A percentile compares a stretch with the other conserved stretches of the same genome.
phyloP scores from a whole-genome alignment of 2,329 filamentous ascomycete genomes.

The Pyricularia sp. region DNA sequence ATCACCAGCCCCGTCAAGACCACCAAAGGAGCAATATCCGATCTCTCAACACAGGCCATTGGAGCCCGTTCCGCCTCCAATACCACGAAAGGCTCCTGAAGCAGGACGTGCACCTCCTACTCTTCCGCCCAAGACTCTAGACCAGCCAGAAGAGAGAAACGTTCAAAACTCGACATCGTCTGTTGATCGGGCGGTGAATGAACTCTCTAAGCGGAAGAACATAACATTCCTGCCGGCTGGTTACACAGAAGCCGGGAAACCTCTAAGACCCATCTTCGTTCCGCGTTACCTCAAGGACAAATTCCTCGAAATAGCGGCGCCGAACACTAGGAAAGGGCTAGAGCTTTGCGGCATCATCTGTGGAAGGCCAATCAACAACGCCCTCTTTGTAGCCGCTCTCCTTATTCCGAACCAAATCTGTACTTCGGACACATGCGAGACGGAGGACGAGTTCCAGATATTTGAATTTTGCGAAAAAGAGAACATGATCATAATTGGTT shows the following conservation, averaged over 20 bases:
- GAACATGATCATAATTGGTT: constrained; percentile 79
- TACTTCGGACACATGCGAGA: constrained; percentile 92
- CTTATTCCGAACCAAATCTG: constrained; percentile 86
- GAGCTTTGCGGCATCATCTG: constrained; percentile 96
- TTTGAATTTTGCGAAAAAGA: constrained; percentile 85
- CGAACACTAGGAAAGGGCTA: constrained; percentile 72
- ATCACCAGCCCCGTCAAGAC: constrained; percentile 17
- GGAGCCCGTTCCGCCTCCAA: not conserved
- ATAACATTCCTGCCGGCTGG: constrained; percentile 76
- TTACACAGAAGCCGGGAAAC: constrained; percentile 81
- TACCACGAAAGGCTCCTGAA: constrained; percentile 4
- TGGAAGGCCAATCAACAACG: constrained; percentile 84
- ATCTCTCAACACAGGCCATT: not conserved
- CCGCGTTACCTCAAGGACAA: constrained; percentile 62
- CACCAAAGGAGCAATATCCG: constrained; percentile 23
- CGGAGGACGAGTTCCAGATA: constrained; percentile 72
- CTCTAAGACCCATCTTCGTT: constrained; percentile 80
- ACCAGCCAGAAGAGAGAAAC: constrained; percentile 12
- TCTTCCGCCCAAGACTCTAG: constrained; percentile 20
- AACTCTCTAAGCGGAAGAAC: constrained; percentile 25
- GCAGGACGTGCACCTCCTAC: constrained; percentile 13
- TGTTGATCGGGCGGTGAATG: constrained; percentile 9
- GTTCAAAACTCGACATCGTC: constrained; percentile 14
- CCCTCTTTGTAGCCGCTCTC: constrained; percentile 80
- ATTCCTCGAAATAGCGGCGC: constrained; percentile 65